Base-by-base conservation (phyloP, 495 filamentous ascomycete genomes). In the Extremus antarcticus region DNA sequence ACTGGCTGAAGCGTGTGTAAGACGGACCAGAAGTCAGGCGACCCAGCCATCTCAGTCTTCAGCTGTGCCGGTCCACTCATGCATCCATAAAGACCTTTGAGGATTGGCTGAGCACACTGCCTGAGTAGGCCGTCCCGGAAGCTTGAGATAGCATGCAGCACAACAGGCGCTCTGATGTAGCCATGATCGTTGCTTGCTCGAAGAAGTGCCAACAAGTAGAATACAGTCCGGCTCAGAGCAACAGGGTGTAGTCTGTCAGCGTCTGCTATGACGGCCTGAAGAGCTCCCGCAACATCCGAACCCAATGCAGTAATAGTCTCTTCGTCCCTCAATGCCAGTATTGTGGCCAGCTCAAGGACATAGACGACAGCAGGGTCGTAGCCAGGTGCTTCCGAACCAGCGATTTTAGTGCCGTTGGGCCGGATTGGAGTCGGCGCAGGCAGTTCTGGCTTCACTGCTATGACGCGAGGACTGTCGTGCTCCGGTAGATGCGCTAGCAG, bases 1-100 rank as follows among this genome's bases (percentile, higher is more conserved):
- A 84, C 76, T 9, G 72, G 71, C 38, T 87, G 79, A 32, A 99
- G 74, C 10, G 80, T 81, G 56, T 87, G 80, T 35, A 99, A 72
- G 40, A 95, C 89, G 16, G 87, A 84, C 92, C 92, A 99, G 69
- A 99, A 96, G 61, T 99, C 94, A 0, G 92, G 92, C 23, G 91
- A 95, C 19, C 87, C 90, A 63, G 91, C 90, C 57, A 97, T 87
- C 70, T 96, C 91, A 58, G 84, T 95, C 53, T 87, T 80, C 20
- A 99, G 76, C 22, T 83, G 81, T 23, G 80, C 80, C 0, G 86
- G 79, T 53, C 86, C 79, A 47, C 82, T 80, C 54, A 91, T 82
- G 63, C 92, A 97, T 19, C 84, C 74, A 24, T 80, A 77, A 15
- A 99, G 72, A 1, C 92, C 90, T 63, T 86, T 84, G 24, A 95